Conservation (phyloP, 1,284 basidiomycete species). For the Cerrena zonata region DNA sequence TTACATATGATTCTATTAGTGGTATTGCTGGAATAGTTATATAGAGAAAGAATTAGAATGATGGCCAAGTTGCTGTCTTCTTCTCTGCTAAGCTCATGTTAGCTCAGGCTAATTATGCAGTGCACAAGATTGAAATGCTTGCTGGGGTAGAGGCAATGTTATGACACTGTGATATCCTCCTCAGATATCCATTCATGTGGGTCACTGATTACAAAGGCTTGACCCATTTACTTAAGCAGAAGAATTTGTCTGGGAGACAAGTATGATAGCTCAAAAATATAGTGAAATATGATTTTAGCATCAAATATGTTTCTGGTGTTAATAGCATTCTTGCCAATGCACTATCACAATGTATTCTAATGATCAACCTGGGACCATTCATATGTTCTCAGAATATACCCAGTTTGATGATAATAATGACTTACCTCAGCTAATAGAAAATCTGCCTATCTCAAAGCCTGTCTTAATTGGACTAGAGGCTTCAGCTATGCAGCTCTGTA, state of each 20-base stretch:
- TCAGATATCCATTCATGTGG: conserved; percentile 27
- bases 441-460: conserved; percentile 2
- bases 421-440: neutral
- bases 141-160: conserved; percentile 19
- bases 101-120: conserved; percentile 9
- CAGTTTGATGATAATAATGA: conserved; percentile 8
- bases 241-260: conserved; percentile 26
- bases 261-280: conserved; percentile 28
- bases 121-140: conserved; percentile 23
- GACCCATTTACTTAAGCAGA: conserved; percentile 27
- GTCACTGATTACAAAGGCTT: conserved; percentile 32
- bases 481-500: neutral
- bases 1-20: conserved; percentile 15
- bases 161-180: conserved; percentile 19
- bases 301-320: conserved; percentile 29
- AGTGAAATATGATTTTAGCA: conserved; percentile 28
- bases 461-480: conserved; percentile 7
- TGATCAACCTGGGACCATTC: conserved; percentile 22
- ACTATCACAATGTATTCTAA: conserved; percentile 31
- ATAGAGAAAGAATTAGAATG: conserved; percentile 9
- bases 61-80: conserved; percentile 12
- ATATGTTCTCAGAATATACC: conserved; percentile 23
- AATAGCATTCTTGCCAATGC: conserved; percentile 30
- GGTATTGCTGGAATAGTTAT: conserved; percentile 17
- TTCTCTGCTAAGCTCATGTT: conserved; percentile 15